A percentile compares a stretch with the other conserved stretches of the same genome.
Evolutionary conservation across 2,329 filamentous ascomycete genomes (phyloP).

Genomic region (Alternaria longipes): DNA sequence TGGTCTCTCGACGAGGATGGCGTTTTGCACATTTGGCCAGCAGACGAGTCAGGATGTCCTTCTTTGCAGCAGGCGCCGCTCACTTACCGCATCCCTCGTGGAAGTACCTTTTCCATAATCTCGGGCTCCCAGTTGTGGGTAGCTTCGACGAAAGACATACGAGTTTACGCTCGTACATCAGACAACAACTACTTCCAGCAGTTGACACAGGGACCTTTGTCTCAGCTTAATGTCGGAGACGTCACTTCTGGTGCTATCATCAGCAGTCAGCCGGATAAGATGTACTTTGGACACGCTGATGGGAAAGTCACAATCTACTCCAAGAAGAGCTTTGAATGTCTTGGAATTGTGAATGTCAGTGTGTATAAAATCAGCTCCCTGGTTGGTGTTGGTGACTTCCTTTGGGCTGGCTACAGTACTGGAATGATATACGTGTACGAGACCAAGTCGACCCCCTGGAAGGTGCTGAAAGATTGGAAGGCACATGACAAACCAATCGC

Average conservation of each 20-base stretch:
- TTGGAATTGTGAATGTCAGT: slow-evolving; percentile 85
- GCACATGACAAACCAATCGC: slow-evolving; percentile 86
- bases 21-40: slow-evolving; percentile 85
- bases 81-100: slow-evolving; percentile 79
- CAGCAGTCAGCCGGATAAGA: slow-evolving; percentile 76
- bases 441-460: slow-evolving; percentile 82
- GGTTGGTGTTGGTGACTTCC: slow-evolving; percentile 77
- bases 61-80: slow-evolving; percentile 78
- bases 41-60: slow-evolving; percentile 77
- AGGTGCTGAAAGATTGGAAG: slow-evolving; percentile 91
- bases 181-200: slow-evolving; percentile 77
- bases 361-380: slow-evolving; percentile 95
- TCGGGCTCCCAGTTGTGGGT: slow-evolving; percentile 89
- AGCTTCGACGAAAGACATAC: slow-evolving; percentile 84
- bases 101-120: slow-evolving; percentile 87
- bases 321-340: slow-evolving; percentile 75
- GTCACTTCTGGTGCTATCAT: slow-evolving; percentile 84
- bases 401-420: slow-evolving; percentile 96
- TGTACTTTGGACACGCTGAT: slow-evolving; percentile 91
- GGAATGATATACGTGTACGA: slow-evolving; percentile 96
- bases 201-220: slow-evolving; percentile 74
- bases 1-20: slow-evolving; percentile 95
- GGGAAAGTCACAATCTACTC: slow-evolving; percentile 97
- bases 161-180: slow-evolving; percentile 79
- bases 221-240: slow-evolving; percentile 79